Evolutionary conservation across 495 filamentous ascomycete species (phyloP).

Genomic region (Pyrenula massariospora): DNA sequence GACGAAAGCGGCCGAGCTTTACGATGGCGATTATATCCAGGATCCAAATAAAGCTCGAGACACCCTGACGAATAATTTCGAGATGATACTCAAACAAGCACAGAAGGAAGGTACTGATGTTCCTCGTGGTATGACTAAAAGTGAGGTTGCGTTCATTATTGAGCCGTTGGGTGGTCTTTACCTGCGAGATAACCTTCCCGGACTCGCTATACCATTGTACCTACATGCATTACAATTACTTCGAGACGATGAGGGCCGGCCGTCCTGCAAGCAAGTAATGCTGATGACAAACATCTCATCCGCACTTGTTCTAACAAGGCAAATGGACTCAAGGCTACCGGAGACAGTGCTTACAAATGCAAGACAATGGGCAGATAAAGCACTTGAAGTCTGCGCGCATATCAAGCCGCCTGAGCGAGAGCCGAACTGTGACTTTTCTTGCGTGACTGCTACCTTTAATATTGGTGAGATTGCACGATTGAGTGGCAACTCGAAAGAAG

Average conservation of each 20-base stretch:
- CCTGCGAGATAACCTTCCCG: slow-evolving; percentile 22
- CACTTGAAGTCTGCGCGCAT: slow-evolving; percentile 44
- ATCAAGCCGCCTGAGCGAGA: slow-evolving; percentile 51
- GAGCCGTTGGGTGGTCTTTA: not conserved
- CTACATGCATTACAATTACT: slow-evolving; percentile 64
- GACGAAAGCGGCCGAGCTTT: slow-evolving; percentile 74
- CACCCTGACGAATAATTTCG: not conserved
- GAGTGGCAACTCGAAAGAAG: slow-evolving; percentile 51
- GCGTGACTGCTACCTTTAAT: slow-evolving; percentile 75
- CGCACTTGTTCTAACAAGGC: slow-evolving; percentile 17
- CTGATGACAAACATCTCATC: slow-evolving; percentile 32
- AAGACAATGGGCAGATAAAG: slow-evolving; percentile 61
- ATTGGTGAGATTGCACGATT: slow-evolving; percentile 72
- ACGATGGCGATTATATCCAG: slow-evolving; percentile 37
- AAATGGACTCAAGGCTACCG: not conserved
- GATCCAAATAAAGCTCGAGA: slow-evolving; percentile 4
- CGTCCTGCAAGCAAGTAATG: slow-evolving; percentile 57
- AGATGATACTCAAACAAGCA: not conserved
- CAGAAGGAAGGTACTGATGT: not conserved
- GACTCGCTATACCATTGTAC: slow-evolving; percentile 78
- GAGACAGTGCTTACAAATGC: slow-evolving; percentile 30
- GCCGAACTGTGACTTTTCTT: slow-evolving; percentile 75
- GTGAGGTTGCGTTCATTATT: not conserved
- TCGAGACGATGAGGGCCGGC: slow-evolving; percentile 23
- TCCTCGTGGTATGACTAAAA: not conserved